Evolutionary conservation across 1,284 basidiomycete genomes (phyloP).

Genomic region (Marasmius tenuissimus): DNA sequence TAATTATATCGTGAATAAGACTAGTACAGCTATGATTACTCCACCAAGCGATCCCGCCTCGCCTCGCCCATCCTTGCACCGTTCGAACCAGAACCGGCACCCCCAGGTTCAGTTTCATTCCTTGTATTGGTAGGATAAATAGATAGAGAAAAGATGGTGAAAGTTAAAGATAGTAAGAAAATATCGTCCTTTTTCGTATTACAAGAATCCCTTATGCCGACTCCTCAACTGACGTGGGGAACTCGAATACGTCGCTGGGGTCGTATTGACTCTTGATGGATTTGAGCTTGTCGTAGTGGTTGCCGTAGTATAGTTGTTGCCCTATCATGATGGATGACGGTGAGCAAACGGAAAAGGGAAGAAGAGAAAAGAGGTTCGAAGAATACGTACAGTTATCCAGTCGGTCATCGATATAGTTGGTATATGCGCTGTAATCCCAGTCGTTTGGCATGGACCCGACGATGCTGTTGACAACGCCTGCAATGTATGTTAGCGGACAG

Average conservation of each 20-base stretch:
- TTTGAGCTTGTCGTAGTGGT: constrained; percentile 5
- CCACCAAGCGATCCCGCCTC: no score
- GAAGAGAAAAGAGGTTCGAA: background rate
- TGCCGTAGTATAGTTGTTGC: constrained; percentile 12
- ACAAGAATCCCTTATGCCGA: no score
- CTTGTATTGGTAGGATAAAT: no score
- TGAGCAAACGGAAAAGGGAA: background rate
- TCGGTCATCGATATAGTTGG: constrained; percentile 16
- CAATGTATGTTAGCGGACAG: background rate
- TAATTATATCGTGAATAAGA: no score
- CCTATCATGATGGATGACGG: constrained; percentile 1
- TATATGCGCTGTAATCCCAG: constrained; percentile 17
- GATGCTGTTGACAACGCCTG: constrained; percentile 10
- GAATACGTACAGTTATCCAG: constrained; percentile 13
- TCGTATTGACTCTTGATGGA: constrained; percentile 1
- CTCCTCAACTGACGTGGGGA: background rate
- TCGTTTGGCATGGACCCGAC: constrained; percentile 11
- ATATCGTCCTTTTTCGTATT: no score
- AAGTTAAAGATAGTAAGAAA: no score
- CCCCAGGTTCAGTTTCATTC: no score
- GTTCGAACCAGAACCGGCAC: no score
- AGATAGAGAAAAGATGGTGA: no score
- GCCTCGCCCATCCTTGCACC: no score
- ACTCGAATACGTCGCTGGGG: constrained; percentile 1
- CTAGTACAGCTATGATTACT: no score